phyloP scores from a whole-genome alignment of 2,329 filamentous ascomycete genomes.

The Coniosporium tulheliwenetii region DNA sequence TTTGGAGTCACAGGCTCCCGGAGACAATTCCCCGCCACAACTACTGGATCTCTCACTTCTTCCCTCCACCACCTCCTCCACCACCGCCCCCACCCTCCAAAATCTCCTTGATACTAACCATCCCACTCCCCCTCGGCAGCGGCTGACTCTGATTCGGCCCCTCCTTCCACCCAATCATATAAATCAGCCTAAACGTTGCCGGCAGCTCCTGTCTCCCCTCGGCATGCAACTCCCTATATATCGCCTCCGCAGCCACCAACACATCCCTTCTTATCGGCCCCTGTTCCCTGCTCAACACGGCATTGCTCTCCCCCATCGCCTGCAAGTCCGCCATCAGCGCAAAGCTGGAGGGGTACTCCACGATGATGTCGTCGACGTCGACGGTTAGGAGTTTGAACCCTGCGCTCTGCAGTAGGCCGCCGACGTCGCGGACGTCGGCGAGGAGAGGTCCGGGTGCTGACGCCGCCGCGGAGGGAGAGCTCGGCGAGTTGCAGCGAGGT shows the following conservation, averaged over 20 bases:
- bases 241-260: slow-evolving; percentile 70
- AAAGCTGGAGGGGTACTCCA: slow-evolving; percentile 84
- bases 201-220: slow-evolving; percentile 52
- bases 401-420: slow-evolving; percentile 69
- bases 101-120: slow-evolving; percentile 80
- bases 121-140: slow-evolving; percentile 65
- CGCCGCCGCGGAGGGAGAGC: slow-evolving; percentile 76
- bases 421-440: slow-evolving; percentile 82
- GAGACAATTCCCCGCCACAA: no score
- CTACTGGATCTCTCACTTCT: no score
- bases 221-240: slow-evolving; percentile 77
- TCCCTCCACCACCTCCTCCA: neutral
- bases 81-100: slow-evolving; percentile 28
- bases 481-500: slow-evolving; percentile 89
- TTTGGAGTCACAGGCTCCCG: no score
- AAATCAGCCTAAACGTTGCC: slow-evolving; percentile 88
- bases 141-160: slow-evolving; percentile 65
- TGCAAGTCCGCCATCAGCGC: slow-evolving; percentile 87
- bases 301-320: slow-evolving; percentile 91
- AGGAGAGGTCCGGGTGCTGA: slow-evolving; percentile 83
- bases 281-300: slow-evolving; percentile 70
- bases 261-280: slow-evolving; percentile 66
- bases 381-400: slow-evolving; percentile 95
- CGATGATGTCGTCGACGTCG: slow-evolving; percentile 91
- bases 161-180: slow-evolving; percentile 98